Conservation (phyloP, 306 rosid genomes). For the Nissolia schottii region DNA sequence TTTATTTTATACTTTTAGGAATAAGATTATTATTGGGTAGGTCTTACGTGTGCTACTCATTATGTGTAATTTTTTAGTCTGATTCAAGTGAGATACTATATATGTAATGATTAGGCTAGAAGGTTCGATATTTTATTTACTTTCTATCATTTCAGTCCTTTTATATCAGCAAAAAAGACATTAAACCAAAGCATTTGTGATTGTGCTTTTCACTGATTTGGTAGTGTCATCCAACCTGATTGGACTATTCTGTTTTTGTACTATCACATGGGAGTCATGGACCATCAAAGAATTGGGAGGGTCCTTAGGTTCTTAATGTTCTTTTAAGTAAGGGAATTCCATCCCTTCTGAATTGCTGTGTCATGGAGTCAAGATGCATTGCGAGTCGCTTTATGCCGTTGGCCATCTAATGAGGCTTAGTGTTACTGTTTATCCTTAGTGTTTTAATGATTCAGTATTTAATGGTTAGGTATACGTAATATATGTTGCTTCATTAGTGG, state of each 20-base stretch:
- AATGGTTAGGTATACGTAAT: background rate
- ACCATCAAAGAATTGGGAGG: slow-evolving; percentile 2
- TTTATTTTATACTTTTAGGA: too few species aligned
- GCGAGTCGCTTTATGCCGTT: background rate
- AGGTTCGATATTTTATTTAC: background rate
- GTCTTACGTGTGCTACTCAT: background rate
- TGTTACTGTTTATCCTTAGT: background rate
- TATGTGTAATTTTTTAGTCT: background rate
- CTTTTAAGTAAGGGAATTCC: background rate
- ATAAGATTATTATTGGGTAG: slow-evolving; percentile 1
- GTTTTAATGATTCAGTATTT: background rate
- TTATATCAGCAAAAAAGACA: background rate
- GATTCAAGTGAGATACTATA: background rate
- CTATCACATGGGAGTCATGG: background rate
- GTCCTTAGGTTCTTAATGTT: background rate
- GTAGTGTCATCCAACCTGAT: background rate
- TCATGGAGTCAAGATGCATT: slow-evolving; percentile 3
- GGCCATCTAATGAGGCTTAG: background rate
- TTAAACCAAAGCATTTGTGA: background rate
- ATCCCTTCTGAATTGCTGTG: background rate
- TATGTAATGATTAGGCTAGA: background rate
- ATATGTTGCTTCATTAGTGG: background rate
- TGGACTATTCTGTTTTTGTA: background rate
- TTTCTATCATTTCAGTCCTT: background rate
- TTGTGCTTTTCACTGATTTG: background rate